Percentiles rank a stretch among this genome's conserved stretches.
Evolutionary conservation across 257 asterid genomes (phyloP).

Genomic region (Euphrasia confusa): DNA sequence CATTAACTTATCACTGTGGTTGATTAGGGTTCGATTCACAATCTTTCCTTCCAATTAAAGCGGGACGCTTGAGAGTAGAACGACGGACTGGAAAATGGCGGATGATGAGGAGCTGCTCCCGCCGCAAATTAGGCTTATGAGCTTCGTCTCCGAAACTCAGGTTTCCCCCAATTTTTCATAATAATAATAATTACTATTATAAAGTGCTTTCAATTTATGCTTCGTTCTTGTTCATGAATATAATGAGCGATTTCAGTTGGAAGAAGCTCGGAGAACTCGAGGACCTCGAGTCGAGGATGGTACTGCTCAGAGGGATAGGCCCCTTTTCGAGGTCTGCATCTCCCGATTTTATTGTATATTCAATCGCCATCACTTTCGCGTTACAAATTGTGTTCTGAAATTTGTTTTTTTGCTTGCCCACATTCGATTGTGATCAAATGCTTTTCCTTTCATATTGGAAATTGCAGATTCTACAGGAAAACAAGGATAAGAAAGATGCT

Average conservation of each 20-base stretch:
- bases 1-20: no score
- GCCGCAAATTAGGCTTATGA: conserved; percentile 70
- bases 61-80: neutral
- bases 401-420: neutral
- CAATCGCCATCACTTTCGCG: neutral
- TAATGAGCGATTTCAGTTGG: conserved; percentile 45
- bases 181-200: neutral
- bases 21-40: no score
- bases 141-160: conserved; percentile 91
- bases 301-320: conserved; percentile 92
- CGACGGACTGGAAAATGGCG: conserved; percentile 38
- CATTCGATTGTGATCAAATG: conserved; percentile 2
- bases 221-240: neutral
- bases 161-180: conserved; percentile 27
- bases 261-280: conserved; percentile 65
- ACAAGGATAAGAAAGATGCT: conserved; percentile 87
- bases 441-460: conserved; percentile 3
- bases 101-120: conserved; percentile 38
- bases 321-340: conserved; percentile 68
- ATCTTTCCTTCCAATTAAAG: neutral
- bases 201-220: neutral
- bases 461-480: conserved; percentile 73
- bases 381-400: no score
- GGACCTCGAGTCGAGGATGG: conserved; percentile 95
- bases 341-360: neutral